These are phyloP conservation scores for Asparagopsis taxiformis DNA, from an alignment of 31 red algal species.

Conservation along the genomic window DNA sequence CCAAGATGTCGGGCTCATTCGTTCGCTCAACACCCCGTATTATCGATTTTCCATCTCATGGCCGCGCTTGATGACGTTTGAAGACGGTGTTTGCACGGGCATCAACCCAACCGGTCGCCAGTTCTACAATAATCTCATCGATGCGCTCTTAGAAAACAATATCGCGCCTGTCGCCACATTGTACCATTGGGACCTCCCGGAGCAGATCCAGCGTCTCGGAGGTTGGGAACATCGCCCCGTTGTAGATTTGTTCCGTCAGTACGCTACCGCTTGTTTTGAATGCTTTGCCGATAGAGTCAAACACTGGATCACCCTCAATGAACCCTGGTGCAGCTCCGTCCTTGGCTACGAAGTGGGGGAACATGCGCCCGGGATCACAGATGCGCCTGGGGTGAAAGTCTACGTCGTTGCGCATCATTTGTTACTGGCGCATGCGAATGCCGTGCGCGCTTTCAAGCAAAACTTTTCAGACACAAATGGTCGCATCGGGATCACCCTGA, in stretches of 20 bases:
- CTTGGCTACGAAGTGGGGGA: conserved; percentile 57
- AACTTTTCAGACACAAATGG: conserved; percentile 43
- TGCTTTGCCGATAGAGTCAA: conserved; percentile 69
- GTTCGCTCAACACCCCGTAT: conserved; percentile 26
- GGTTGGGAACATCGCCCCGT: conserved; percentile 42
- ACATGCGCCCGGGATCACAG: conserved; percentile 62
- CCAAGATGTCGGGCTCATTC: conserved; percentile 60
- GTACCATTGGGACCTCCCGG: conserved; percentile 82
- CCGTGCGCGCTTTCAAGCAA: conserved; percentile 29
- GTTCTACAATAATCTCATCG: conserved; percentile 70
- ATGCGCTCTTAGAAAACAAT: conserved; percentile 32
- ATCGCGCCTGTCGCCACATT: conserved; percentile 61
- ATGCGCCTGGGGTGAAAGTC: conserved; percentile 20
- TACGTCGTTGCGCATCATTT: conserved; percentile 62
- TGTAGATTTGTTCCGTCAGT: conserved; percentile 37
- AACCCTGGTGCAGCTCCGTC: conserved; percentile 60
- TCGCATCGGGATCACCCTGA: conserved; percentile 57
- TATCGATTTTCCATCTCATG: conserved; percentile 84
- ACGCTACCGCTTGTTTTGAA: conserved; percentile 53
- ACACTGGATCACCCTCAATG: conserved; percentile 67
- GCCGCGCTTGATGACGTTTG: conserved; percentile 44
- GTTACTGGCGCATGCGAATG: conserved; percentile 52
- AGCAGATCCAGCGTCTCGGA: conserved; percentile 21
- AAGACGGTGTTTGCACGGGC: neutral
- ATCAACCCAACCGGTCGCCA: conserved; percentile 16